Base-by-base conservation (phyloP, 208 protist species). In the Wallacemonas rigidus region DNA sequence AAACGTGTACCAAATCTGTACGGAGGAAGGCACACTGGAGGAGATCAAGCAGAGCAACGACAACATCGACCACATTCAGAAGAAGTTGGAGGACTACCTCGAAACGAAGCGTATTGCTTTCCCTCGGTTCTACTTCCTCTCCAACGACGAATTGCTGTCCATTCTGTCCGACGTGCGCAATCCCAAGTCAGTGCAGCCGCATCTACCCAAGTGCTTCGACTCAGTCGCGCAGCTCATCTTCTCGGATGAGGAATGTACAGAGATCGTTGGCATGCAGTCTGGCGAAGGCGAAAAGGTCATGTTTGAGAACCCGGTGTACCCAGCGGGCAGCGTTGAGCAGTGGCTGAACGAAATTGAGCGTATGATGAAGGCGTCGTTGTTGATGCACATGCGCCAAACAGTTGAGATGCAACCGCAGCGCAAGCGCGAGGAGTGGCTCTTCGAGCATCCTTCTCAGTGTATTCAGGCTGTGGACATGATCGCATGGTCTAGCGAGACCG, bases 111-210 rank as follows among this genome's bases (percentile, higher is more conserved):
- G 98, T 53, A 82, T 91, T 55, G 93, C 91, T 11, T 99, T 99
- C 77, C 97, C 98, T 56, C 89, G 98, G 15, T 99, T 99, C 81
- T 99, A 98, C 82, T 99, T 99, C 81, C 81, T 99, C 5, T 99
- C 97, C 41, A 98, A 99, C 82, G 98, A 99, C 84, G 98, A 99
- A 82, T 83, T 99, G 58, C 90, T 99, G 36, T 98, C 98, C 44
- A 99, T 99, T 76, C 83, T 99, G 38, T 97, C 98, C 9, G 97
- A 99, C 74, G 97, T 98, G 43, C 92, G 95, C 47, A 98, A 99
- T 77, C 97, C 97, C 0, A 88, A 90, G 63, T 85, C 95, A 39
- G 96, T 99, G 17, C 97, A 99, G 85, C 97, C 97, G 39, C 96
- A 99, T 75, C 76, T 99, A 77, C 83, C 83, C 38, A 98, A 99